phyloP scores from a whole-genome alignment of 139 green algal species.

The Pseudopediastrum boryanum region DNA sequence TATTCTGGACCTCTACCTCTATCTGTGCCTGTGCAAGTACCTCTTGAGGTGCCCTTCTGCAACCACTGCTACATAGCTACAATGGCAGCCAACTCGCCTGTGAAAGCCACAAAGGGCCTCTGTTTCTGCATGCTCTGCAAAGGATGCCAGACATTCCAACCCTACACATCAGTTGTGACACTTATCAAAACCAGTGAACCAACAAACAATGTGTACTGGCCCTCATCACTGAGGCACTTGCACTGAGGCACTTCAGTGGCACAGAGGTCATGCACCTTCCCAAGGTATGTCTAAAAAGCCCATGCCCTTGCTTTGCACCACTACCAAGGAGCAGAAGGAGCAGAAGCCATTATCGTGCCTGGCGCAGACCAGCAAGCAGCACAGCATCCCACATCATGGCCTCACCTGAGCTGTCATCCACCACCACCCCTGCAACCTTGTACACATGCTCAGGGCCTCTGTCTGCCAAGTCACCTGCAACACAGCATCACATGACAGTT shows the following conservation, averaged over 20 bases:
- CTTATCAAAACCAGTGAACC: no score
- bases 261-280: neutral
- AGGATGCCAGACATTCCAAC: no score
- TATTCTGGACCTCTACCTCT: neutral
- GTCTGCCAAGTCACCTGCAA: slow-evolving; percentile 33
- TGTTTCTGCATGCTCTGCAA: no score
- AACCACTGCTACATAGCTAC: no score
- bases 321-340: neutral
- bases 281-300: neutral
- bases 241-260: neutral
- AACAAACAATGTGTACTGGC: no score
- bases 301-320: neutral
- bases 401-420: neutral
- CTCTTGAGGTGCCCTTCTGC: no score
- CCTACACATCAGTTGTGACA: no score
- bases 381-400: neutral
- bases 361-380: neutral
- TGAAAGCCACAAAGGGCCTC: no score
- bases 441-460: slow-evolving; percentile 31
- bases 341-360: neutral
- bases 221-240: no score
- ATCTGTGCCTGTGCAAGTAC: neutral
- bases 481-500: neutral
- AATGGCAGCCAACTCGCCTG: no score
- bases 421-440: slow-evolving; percentile 29